Evolutionary conservation across 805 yeast genomes (phyloP).

Genomic region (Kodamaea jinghongensis): DNA sequence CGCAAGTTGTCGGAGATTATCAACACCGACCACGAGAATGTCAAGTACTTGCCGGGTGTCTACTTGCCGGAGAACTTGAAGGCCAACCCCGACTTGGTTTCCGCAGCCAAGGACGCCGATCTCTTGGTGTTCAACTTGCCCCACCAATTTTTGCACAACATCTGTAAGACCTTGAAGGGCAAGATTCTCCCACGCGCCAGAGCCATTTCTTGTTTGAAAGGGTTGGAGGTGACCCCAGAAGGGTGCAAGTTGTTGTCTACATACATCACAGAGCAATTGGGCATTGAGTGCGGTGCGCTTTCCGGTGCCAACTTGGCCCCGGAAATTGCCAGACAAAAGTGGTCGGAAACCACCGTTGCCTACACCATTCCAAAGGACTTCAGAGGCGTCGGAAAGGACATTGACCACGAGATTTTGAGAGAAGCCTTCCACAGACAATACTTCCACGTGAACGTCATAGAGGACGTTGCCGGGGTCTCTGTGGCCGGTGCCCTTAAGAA

Average conservation of each 20-base stretch:
- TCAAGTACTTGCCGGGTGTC: slow-evolving; percentile 43
- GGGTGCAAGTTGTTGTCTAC: slow-evolving; percentile 46
- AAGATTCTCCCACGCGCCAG: slow-evolving; percentile 35
- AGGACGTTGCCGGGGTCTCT: slow-evolving; percentile 46
- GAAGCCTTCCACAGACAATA: slow-evolving; percentile 46
- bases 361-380: slow-evolving; percentile 39
- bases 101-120: slow-evolving; percentile 40
- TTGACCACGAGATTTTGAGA: slow-evolving; percentile 38
- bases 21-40: slow-evolving; percentile 43
- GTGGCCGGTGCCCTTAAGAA: slow-evolving; percentile 48
- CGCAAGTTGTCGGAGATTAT: slow-evolving; percentile 43
- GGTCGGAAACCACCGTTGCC: slow-evolving; percentile 48
- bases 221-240: slow-evolving; percentile 41
- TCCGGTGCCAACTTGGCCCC: slow-evolving; percentile 50
- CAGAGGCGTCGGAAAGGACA: slow-evolving; percentile 41
- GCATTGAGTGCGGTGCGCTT: slow-evolving; percentile 43
- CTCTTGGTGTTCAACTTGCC: slow-evolving; percentile 45
- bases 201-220: slow-evolving; percentile 47
- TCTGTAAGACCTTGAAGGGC: slow-evolving; percentile 40
- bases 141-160: slow-evolving; percentile 43
- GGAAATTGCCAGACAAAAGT: slow-evolving; percentile 45
- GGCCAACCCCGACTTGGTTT: slow-evolving; percentile 40
- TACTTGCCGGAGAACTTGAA: slow-evolving; percentile 40
- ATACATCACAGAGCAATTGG: slow-evolving; percentile 42
- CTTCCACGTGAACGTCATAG: slow-evolving; percentile 45